Conservation (phyloP, 2,329 filamentous ascomycete species). For the Ceratocystis papillata region DNA sequence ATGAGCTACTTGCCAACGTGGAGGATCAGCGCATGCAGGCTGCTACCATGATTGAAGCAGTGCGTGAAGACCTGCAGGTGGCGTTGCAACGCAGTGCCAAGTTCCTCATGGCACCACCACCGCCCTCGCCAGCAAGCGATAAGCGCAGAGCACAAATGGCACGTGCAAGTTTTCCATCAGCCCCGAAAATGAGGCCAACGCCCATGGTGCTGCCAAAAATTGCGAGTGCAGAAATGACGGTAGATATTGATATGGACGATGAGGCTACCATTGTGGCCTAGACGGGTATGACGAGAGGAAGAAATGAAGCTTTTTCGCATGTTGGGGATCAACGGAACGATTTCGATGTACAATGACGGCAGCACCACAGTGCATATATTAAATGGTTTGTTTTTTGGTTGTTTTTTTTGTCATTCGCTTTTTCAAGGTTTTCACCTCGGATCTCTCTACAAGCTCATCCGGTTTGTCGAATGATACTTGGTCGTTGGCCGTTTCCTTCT, state of each 20-base stretch:
- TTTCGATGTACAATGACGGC: background rate
- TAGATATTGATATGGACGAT: constrained; percentile 11
- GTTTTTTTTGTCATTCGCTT: constrained; percentile 3
- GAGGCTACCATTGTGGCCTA: constrained; percentile 12
- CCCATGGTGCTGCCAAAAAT: constrained; percentile 1
- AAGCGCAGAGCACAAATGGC: background rate
- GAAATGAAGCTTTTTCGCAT: background rate
- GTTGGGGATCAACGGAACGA: constrained; percentile 3
- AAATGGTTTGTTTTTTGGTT: constrained; percentile 10
- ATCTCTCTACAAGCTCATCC: background rate
- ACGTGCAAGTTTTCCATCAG: background rate
- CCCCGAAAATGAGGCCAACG: background rate
- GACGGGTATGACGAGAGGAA: background rate
- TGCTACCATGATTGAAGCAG: constrained; percentile 20
- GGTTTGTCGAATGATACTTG: constrained; percentile 8
- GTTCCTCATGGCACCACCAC: constrained; percentile 15
- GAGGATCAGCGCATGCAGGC: constrained; percentile 23
- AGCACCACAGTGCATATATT: constrained; percentile 6
- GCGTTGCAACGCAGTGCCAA: constrained; percentile 17
- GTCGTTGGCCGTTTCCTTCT: constrained; percentile 2
- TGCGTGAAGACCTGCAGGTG: constrained; percentile 21
- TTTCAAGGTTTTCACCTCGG: constrained; percentile 12
- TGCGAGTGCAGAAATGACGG: background rate
- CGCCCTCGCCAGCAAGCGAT: background rate
- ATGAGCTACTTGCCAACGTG: background rate